A percentile compares a stretch with the other conserved stretches of the same genome.
Conservation (phyloP, 2,329 filamentous ascomycete genomes). For the Colletotrichum paranaense region DNA sequence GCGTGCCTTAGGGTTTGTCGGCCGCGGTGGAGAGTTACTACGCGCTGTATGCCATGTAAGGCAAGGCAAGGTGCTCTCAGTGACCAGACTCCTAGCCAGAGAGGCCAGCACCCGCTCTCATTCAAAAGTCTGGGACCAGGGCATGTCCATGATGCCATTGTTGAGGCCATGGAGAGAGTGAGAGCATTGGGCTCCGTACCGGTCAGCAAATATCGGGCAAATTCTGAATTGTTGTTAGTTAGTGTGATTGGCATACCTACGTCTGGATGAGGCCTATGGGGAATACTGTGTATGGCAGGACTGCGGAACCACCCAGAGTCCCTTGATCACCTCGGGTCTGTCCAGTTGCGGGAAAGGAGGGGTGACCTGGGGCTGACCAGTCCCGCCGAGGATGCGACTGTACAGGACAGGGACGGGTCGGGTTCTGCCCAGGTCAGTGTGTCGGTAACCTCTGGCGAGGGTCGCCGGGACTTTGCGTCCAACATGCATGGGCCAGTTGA, state of each 20-base stretch:
- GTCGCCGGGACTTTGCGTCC: background rate
- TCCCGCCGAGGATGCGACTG: background rate
- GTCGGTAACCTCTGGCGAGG: background rate
- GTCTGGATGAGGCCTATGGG: background rate
- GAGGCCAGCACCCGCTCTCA: background rate
- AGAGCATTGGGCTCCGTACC: background rate
- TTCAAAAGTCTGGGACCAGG: background rate
- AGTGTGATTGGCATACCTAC: background rate
- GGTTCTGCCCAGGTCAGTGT: background rate
- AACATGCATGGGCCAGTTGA: background rate
- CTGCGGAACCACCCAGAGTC: background rate
- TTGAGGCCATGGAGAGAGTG: constrained; percentile 1
- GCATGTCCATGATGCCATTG: background rate
- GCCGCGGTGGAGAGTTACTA: background rate
- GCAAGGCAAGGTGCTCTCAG: background rate
- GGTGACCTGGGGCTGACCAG: background rate
- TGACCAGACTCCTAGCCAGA: background rate
- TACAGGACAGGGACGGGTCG: background rate
- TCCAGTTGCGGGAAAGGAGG: background rate
- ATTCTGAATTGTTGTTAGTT: background rate
- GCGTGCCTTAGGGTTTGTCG: constrained; percentile 17
- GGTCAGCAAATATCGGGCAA: background rate
- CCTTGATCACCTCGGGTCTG: background rate
- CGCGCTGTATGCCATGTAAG: background rate
- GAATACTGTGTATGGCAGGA: background rate